Base-by-base conservation (phyloP, 1,139 yeast species). In the Lodderomyces jiufengensis region DNA sequence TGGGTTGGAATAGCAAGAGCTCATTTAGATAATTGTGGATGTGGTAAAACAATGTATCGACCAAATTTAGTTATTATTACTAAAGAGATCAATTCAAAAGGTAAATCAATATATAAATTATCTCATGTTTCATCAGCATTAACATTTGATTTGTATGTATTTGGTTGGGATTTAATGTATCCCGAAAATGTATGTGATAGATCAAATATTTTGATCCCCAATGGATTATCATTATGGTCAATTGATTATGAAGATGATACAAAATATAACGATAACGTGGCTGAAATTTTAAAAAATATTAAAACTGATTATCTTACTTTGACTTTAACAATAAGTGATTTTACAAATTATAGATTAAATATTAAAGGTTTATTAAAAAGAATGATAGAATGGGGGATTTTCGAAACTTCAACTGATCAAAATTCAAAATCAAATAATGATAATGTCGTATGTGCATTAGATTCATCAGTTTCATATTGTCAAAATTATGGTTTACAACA, bases 1-100 rank as follows among this genome's bases (percentile, higher is more conserved):
- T 75, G 77, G 78, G 50, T 73, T 12, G 76, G 76, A 0, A 68
- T 73, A 44, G 73, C 74, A 1, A 59, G 76, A 38, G 64, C 75
- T 3, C 76, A 72, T 45, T 46, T 73, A 10, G 56, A 57, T 25
- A 44, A 53, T 2, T 73, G 78, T 54, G 76, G 76, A 1, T 73
- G 79, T 51, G 73, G 76, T 13, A 50, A 48, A n/a, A 59, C 55
- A 27, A 59, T 66, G 51, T 72, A 73, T 47, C 59, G 79, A 37
- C 78, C 80, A 5, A 63, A 66, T 34, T 38, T 66, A 40, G 61
- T 70, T 20, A 56, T 67, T 10, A 44, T 74, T 6, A 48, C 65
- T n/a, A 55, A 61, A 29, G 72, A 68, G 31, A 35, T 34, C 42
- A 8, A 25, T 34, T 15, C 37, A 37, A 12, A 13, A 32, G 26